Base-by-base conservation (phyloP, 2,329 filamentous ascomycete genomes). In the Cercospora sp. region DNA sequence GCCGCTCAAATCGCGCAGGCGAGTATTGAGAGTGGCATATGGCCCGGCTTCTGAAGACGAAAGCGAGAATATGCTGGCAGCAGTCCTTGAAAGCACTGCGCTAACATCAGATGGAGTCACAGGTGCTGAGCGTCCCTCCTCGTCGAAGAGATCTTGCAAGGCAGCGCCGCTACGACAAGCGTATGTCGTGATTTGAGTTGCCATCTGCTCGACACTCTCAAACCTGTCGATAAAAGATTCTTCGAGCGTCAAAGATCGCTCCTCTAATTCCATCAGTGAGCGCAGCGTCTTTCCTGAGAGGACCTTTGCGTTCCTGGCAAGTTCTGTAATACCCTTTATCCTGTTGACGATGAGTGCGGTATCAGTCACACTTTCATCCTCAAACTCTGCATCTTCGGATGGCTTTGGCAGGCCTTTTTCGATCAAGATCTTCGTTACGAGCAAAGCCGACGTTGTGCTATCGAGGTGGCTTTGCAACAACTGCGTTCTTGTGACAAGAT, bases 391-490 rank as follows among this genome's bases (percentile, higher is more conserved):
- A 26, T 75, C 71, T 53, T 74, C 72, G 1, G 81, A 82, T 9
- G 80, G 80, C 1, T 80, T 76, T 0, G 87, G 84, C 5, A 94
- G 79, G 58, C 88, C 87, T 10, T 86, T 85, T 77, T 92, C 88
- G 0, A 95, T 85, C 81, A 94, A 86, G 58, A 81, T 81, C 74
- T 87, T 90, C 24, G 88, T 80, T 10, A 90, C 86, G 45, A 85
- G 83, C 67, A 95, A 85, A 0, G 89, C 86, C 8, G 88, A 84
- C 6, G 92, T 91, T 0, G 91, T 88, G 68, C 89, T 92, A 69
- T 97, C 94, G 16, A 97, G 85, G 72, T 94, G 89, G 75, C 89
- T 93, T 77, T 96, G 92, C 80, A 93, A 89, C 70, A 94, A 82
- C 58, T 89, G 79, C 2, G 91, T 87, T 71, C 88, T 88, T 89